A percentile compares a stretch with the other conserved stretches of the same genome.
These are phyloP conservation scores for Cyphellophora europaea DNA, from an alignment of 2,329 filamentous ascomycete genomes.

Conservation along the genomic window DNA sequence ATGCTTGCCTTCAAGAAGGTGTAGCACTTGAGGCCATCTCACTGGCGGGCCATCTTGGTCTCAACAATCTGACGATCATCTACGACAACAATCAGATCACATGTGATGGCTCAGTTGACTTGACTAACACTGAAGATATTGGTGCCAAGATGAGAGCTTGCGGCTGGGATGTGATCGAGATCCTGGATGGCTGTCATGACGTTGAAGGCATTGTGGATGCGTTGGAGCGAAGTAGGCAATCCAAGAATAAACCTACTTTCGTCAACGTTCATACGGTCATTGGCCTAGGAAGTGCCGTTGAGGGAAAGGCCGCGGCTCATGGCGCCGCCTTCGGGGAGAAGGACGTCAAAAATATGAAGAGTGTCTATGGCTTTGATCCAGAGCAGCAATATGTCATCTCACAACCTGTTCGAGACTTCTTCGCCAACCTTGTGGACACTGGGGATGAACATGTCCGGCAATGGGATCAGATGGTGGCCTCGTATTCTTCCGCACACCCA, in stretches of 20 bases:
- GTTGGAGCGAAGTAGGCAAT: constrained; percentile 71
- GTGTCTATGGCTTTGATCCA: constrained; percentile 92
- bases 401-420: constrained; percentile 87
- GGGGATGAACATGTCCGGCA: constrained; percentile 85
- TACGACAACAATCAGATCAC: constrained; percentile 99
- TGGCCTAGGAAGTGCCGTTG: constrained; percentile 83
- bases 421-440: constrained; percentile 72
- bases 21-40: constrained; percentile 88
- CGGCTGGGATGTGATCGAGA: constrained; percentile 84
- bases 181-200: constrained; percentile 82
- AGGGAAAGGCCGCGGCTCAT: constrained; percentile 93
- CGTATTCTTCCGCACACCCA: constrained; percentile 72
- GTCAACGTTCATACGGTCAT: constrained; percentile 98
- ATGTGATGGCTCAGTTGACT: constrained; percentile 32
- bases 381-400: constrained; percentile 87
- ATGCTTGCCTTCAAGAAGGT: constrained; percentile 98
- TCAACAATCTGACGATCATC: constrained; percentile 93
- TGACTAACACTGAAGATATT: constrained; percentile 72
- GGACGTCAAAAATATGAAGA: constrained; percentile 87
- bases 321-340: constrained; percentile 92
- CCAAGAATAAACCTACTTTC: constrained; percentile 92
- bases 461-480: constrained; percentile 88
- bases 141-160: constrained; percentile 90
- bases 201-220: constrained; percentile 80
- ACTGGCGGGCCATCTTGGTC: constrained; percentile 88